A percentile compares a stretch with the other conserved stretches of the same genome.
Evolutionary conservation across 1,284 basidiomycete species (phyloP).

Genomic region (Ustilago lituana): DNA sequence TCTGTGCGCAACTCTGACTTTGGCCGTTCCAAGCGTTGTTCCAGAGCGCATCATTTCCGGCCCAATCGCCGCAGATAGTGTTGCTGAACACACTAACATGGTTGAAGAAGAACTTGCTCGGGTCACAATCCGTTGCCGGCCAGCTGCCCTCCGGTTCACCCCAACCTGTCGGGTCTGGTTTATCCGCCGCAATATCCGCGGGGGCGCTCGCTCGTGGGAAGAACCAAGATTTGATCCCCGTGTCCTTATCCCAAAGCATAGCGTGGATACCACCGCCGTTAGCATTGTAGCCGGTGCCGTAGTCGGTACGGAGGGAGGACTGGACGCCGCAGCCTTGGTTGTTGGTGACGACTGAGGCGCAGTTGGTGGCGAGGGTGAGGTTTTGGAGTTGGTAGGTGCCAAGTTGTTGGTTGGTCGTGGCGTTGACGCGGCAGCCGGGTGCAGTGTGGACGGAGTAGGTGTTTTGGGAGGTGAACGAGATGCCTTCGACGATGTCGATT

Average conservation of each 20-base stretch:
- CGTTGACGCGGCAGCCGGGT: conserved; percentile 41
- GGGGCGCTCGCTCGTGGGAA: conserved; percentile 71
- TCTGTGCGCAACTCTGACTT: conserved; percentile 35
- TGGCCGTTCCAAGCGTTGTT: conserved; percentile 37
- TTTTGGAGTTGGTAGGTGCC: conserved; percentile 34
- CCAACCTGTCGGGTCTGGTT: conserved; percentile 69
- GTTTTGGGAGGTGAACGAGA: conserved; percentile 48
- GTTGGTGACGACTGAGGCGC: conserved; percentile 71
- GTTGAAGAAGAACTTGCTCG: conserved; percentile 69
- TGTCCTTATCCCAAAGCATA: conserved; percentile 24
- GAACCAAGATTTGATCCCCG: conserved; percentile 73
- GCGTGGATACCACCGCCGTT: conserved; percentile 73
- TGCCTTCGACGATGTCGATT: conserved; percentile 60
- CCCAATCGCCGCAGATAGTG: conserved; percentile 55
- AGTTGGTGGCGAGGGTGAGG: conserved; percentile 70
- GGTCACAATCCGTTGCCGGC: conserved; percentile 69
- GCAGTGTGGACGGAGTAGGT: conserved; percentile 53
- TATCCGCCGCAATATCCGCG: conserved; percentile 66
- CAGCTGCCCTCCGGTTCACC: conserved; percentile 71
- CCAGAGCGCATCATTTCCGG: conserved; percentile 37
- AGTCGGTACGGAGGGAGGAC: conserved; percentile 69
- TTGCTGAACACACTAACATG: conserved; percentile 52
- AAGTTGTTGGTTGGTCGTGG: conserved; percentile 29
- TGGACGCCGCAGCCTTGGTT: conserved; percentile 77
- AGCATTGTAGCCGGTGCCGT: conserved; percentile 73